These are phyloP conservation scores for Botryotinia convoluta DNA, from an alignment of 2,329 filamentous ascomycete species.

Conservation along the genomic window DNA sequence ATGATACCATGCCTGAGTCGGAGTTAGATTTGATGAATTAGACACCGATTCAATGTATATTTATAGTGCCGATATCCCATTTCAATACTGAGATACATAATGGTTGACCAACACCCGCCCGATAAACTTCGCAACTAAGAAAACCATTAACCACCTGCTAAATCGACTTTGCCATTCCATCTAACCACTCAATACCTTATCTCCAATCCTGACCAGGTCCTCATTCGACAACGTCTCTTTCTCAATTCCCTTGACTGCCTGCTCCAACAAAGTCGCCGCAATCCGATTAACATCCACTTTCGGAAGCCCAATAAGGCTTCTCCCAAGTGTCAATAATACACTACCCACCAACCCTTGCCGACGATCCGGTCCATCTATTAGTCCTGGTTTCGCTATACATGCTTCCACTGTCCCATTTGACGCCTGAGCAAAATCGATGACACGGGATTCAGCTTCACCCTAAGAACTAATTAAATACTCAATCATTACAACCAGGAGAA, in stretches of 20 bases:
- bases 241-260: slow-evolving; percentile 27
- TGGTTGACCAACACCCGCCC: background rate
- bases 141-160: background rate
- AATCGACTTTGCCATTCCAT: background rate
- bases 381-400: slow-evolving; percentile 44
- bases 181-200: background rate
- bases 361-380: slow-evolving; percentile 41
- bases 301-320: slow-evolving; percentile 37
- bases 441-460: slow-evolving; percentile 47
- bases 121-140: background rate
- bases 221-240: slow-evolving; percentile 6
- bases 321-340: slow-evolving; percentile 28
- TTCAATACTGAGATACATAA: background rate
- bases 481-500: background rate
- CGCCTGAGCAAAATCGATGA: slow-evolving; percentile 44
- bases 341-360: slow-evolving; percentile 22
- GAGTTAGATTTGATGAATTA: background rate
- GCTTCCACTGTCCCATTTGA: slow-evolving; percentile 42
- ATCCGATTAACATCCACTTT: slow-evolving; percentile 41
- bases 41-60: background rate
- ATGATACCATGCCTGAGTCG: background rate
- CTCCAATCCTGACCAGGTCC: background rate
- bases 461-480: slow-evolving; percentile 27
- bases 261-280: slow-evolving; percentile 45
- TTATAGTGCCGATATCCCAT: background rate